These are phyloP conservation scores for Ananas comosus DNA, from an alignment of 176 grass and related monocot genomes.

Conservation along the genomic window DNA sequence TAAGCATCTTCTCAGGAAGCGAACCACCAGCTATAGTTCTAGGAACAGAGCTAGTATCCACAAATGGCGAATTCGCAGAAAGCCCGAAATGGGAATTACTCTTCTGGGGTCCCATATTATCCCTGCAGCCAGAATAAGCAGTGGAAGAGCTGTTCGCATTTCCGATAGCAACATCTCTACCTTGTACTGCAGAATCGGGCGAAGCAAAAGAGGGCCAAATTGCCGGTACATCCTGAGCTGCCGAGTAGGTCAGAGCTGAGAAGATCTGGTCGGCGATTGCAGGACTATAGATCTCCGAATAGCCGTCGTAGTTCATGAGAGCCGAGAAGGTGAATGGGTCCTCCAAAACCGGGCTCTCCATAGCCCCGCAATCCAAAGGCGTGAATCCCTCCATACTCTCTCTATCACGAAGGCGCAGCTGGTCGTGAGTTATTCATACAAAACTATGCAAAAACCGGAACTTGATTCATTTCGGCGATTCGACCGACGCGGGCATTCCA, in stretches of 20 bases:
- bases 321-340: constrained; percentile 30
- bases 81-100: not conserved
- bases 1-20: constrained; percentile 48
- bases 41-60: constrained; percentile 2
- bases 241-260: not conserved
- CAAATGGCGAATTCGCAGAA: not conserved
- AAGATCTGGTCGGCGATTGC: constrained; percentile 19
- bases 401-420: not conserved
- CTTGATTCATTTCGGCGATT: not conserved
- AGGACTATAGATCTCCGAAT: constrained; percentile 20
- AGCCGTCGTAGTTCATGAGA: constrained; percentile 30
- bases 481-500: not conserved
- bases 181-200: not conserved
- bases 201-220: constrained; percentile 13
- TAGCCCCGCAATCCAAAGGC: not conserved
- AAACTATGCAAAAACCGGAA: not conserved
- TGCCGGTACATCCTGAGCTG: not conserved
- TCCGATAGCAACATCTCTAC: not conserved
- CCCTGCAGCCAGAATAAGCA: constrained; percentile 1
- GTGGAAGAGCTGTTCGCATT: not conserved
- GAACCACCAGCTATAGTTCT: constrained; percentile 17
- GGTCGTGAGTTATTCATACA: not conserved
- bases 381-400: constrained; percentile 10
- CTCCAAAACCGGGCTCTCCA: not conserved
- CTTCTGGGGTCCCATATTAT: constrained; percentile 11